phyloP scores from a whole-genome alignment of 1,139 yeast genomes.

The Candida tropicalis region DNA sequence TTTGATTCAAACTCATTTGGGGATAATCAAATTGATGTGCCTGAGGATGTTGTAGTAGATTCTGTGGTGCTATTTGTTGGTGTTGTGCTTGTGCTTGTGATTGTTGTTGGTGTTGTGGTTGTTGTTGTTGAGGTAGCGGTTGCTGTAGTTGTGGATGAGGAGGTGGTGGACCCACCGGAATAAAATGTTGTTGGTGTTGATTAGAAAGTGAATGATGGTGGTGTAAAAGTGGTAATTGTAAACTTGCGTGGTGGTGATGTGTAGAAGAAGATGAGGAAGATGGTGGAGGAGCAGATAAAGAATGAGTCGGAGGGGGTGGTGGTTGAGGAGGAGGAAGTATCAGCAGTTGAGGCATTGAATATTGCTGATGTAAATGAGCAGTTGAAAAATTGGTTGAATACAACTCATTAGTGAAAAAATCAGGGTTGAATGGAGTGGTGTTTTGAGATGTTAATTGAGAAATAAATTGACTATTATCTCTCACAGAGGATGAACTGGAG shows the following conservation, averaged over 20 bases:
- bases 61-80: neutral
- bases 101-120: neutral
- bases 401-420: slow-evolving; percentile 4
- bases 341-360: slow-evolving; percentile 4
- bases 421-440: slow-evolving; percentile 2
- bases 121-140: neutral
- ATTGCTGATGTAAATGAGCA: neutral
- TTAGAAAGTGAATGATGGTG: slow-evolving; percentile 2
- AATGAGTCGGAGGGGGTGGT: neutral
- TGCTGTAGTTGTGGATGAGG: neutral
- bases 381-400: slow-evolving; percentile 1
- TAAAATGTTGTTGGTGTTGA: slow-evolving; percentile 7
- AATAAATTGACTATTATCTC: neutral
- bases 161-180: slow-evolving; percentile 5
- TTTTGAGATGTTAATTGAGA: neutral
- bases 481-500: neutral
- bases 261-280: neutral
- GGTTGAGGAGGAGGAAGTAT: slow-evolving; percentile 4
- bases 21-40: slow-evolving; percentile 6
- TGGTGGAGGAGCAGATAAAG: neutral
- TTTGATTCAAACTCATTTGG: neutral
- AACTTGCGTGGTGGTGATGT: neutral
- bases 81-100: slow-evolving; percentile 3
- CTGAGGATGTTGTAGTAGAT: slow-evolving; percentile 9
- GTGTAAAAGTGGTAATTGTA: neutral